Evolutionary conservation across 108 stramenopile species (phyloP), one percentile per base, ranked within the genome.

Genomic region (Fragilaria crotonensis): DNA sequence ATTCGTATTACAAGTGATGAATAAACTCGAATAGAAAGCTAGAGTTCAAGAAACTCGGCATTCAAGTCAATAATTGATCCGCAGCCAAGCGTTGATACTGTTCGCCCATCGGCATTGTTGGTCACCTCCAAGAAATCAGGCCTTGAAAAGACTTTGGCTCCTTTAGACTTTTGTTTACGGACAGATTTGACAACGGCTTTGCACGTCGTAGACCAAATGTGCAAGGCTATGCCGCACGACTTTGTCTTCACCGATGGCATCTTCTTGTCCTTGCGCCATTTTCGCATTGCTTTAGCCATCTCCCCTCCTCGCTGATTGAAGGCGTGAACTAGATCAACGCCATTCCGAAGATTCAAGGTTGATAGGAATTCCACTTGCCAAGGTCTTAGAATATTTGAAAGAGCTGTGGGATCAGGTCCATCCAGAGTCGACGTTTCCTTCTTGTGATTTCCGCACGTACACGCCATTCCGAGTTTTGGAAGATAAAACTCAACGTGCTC

Each of bases 401-500:
- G 51, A 4, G 66, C 29, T 31, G 27, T 33, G 2, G 72, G 72
- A 52, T 75, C 29, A 60, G 32, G 44, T 62, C 11, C 56, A 64
- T 33, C 50, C 3, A 23, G 7, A 49, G 33, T 22, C 23, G 9
- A 9, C 30, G 51, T 19, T 62, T 41, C 36, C 14, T 41, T 14
- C 25, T 41, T 18, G 30, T 25, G 22, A 30, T 11, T 33, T 22
- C 80, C 76, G 57, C 89, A 90, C 17, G 72, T 56, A 60, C 89
- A 90, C 2, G 78, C 83, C 76, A 82, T 61, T 9, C 85, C 84
- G 58, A 90, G 72, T 30, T 79, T 73, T 25, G 89, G 89, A 4
- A 90, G 56, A 52, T 80, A 86, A 52, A 90, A 90, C 46, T 83
- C 73, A 26, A 77, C 56, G 50, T 84, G 66, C 19, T 85, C 74